phyloP scores from a whole-genome alignment of 2,329 filamentous ascomycete genomes.

The Penicillium verrucosum region DNA sequence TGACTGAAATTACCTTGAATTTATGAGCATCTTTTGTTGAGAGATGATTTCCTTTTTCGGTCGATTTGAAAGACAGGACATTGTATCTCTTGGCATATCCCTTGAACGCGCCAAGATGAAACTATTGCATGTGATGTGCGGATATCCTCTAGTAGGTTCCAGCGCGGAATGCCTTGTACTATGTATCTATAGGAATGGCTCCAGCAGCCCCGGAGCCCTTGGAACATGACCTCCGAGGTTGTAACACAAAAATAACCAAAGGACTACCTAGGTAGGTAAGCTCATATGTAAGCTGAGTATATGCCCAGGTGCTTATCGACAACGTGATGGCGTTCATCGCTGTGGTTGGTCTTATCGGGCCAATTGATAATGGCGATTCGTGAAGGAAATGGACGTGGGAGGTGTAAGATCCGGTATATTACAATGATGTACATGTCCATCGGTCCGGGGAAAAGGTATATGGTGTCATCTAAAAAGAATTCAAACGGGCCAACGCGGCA shows the following conservation, averaged over 20 bases:
- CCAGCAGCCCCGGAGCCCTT: not conserved
- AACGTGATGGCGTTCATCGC: conserved; percentile 28
- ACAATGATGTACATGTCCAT: not conserved
- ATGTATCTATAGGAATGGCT: not conserved
- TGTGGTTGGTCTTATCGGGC: conserved; percentile 34
- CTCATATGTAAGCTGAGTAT: not conserved
- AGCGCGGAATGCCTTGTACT: not conserved
- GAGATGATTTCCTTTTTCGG: not conserved
- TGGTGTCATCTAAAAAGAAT: not conserved
- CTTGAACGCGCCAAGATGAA: conserved; percentile 9
- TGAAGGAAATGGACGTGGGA: conserved; percentile 8
- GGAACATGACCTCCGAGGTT: not conserved
- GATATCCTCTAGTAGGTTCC: not conserved
- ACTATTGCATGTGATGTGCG: conserved; percentile 1
- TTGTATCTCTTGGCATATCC: conserved; percentile 6
- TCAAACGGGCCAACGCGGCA: conserved; percentile 2
- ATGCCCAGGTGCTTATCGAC: not conserved
- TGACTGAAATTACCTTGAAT: conserved; percentile 6
- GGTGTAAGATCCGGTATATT: not conserved
- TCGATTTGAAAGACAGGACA: not conserved
- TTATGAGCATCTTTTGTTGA: conserved; percentile 6
- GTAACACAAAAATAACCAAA: not conserved
- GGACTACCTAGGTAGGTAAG: not conserved
- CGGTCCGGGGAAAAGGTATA: not conserved
- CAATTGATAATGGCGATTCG: conserved; percentile 22